Evolutionary conservation across 176 grass and related monocot genomes (phyloP).

Genomic region (Ensete ventricosum): DNA sequence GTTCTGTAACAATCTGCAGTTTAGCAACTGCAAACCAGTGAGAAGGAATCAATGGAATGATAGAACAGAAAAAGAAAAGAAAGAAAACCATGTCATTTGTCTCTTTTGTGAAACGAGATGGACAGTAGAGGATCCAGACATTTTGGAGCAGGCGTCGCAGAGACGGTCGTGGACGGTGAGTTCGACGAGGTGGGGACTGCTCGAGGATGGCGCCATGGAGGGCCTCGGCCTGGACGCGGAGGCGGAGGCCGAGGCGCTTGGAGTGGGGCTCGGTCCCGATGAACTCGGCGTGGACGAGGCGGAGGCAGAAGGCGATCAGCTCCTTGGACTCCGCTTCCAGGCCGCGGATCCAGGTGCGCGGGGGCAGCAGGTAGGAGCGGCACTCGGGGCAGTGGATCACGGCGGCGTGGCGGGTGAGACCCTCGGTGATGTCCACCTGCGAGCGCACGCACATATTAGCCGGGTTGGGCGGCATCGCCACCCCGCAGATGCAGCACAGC

Average conservation of each 20-base stretch:
- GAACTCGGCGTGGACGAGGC: conserved; percentile 69
- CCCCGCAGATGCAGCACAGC: conserved; percentile 88
- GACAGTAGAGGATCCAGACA: no score
- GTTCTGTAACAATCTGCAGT: no score
- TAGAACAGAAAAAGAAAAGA: no score
- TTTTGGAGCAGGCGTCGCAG: conserved; percentile 35
- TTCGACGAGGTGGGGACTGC: conserved; percentile 57
- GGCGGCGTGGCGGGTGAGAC: conserved; percentile 45
- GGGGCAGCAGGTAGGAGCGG: conserved; percentile 49
- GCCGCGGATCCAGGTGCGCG: conserved; percentile 50
- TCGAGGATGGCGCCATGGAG: conserved; percentile 62
- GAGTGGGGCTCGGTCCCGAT: conserved; percentile 93
- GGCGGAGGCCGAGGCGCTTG: conserved; percentile 85
- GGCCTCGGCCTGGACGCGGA: conserved; percentile 79
- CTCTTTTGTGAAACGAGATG: no score
- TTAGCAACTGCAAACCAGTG: no score
- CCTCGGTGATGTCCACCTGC: conserved; percentile 61
- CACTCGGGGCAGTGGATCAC: conserved; percentile 60
- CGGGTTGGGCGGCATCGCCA: conserved; percentile 69
- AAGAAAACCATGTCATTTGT: no score
- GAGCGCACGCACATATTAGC: conserved; percentile 86
- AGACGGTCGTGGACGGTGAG: conserved; percentile 80
- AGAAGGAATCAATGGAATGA: no score
- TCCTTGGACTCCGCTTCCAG: conserved; percentile 54
- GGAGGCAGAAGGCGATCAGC: conserved; percentile 71